A percentile compares a stretch with the other conserved stretches of the same genome.
phyloP scores from a whole-genome alignment of 352 stramenopile genomes.

The Pythium angustatum region DNA sequence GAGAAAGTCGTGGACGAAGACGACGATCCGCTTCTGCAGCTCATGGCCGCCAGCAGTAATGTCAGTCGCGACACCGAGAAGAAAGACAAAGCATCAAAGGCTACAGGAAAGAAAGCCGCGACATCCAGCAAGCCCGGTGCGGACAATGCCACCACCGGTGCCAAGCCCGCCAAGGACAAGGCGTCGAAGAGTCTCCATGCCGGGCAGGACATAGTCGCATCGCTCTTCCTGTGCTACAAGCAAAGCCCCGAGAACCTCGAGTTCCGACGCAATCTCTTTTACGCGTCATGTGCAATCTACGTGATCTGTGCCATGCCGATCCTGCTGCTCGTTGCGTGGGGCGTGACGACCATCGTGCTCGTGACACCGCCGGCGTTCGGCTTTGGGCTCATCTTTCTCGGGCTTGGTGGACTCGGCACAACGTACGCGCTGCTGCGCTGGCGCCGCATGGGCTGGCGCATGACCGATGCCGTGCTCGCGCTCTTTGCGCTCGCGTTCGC shows the following conservation, averaged over 20 bases:
- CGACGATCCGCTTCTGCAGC: slow-evolving; percentile 15
- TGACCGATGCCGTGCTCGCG: slow-evolving; percentile 59
- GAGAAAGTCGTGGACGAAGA: slow-evolving; percentile 49
- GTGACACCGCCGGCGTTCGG: slow-evolving; percentile 77
- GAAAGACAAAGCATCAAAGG: slow-evolving; percentile 13
- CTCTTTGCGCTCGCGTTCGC: slow-evolving; percentile 57
- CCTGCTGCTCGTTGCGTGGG: slow-evolving; percentile 68
- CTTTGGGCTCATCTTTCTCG: slow-evolving; percentile 78
- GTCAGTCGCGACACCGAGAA: no score
- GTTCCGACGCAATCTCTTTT: slow-evolving; percentile 81
- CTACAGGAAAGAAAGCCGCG: not conserved
- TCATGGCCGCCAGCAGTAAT: slow-evolving; percentile 4
- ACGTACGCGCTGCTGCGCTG: slow-evolving; percentile 64
- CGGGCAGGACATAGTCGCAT: slow-evolving; percentile 56
- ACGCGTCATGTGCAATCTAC: slow-evolving; percentile 60
- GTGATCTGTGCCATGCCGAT: slow-evolving; percentile 56
- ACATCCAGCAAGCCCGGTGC: not conserved
- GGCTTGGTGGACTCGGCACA: slow-evolving; percentile 45
- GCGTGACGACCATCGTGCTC: slow-evolving; percentile 64
- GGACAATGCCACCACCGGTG: no score
- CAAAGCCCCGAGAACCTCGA: slow-evolving; percentile 56
- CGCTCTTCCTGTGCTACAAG: slow-evolving; percentile 82
- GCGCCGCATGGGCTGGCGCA: slow-evolving; percentile 78
- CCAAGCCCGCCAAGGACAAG: not conserved
- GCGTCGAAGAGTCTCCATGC: slow-evolving; percentile 25